Base-by-base conservation (phyloP, 176 grass and related monocot species). In the Cenchrus fungigraminus region DNA sequence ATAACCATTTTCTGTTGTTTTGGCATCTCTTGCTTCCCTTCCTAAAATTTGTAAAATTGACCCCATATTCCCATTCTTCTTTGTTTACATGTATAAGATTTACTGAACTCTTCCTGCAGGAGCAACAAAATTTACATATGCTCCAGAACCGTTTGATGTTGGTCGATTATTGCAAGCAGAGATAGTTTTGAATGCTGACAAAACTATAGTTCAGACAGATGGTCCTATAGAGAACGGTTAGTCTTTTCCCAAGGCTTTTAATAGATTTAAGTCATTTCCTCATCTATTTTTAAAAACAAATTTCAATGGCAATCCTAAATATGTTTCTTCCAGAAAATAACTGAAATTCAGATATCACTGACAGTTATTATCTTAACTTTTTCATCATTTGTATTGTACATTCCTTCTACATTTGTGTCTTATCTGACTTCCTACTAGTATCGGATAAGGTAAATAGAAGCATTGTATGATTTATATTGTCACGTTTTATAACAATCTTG, bases 81-180 rank as follows among this genome's bases (percentile, higher is more conserved):
- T 71, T 76, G 19, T 71, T 50, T 11, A 31, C 29, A 37, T 40
- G 55, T 74, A 76, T 66, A 19, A 52, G 9, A 66, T 83, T 6
- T 65, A 77, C 8, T 71, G 50, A 45, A 73, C 43, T 86, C 43
- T 75, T 84, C 53, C 50, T 89, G 75, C 89, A 98, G 96, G 96
- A 75, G 96, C 96, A 83, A 93, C 86, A 54, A 95, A 87, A 87
- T 51, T 72, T 83, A 88, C 77, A 16, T 98, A 98, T 89, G 96
- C 96, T 88, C 96, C 96, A 61, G 96, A 98, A 76, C 96, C 96
- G 50, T 84, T 88, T 89, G 96, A 98, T 94, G 93, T 95, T 81
- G 96, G 91, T 9, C 84, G 88, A 87, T 29, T 95, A 52, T 83
- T 98, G 86, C 91, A 98, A 82, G 93, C 91, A 65, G 93, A 98